Percentiles rank a stretch among this genome's conserved stretches.
Evolutionary conservation across 257 asterid species (phyloP).

Genomic region (Penstemon davidsonii): DNA sequence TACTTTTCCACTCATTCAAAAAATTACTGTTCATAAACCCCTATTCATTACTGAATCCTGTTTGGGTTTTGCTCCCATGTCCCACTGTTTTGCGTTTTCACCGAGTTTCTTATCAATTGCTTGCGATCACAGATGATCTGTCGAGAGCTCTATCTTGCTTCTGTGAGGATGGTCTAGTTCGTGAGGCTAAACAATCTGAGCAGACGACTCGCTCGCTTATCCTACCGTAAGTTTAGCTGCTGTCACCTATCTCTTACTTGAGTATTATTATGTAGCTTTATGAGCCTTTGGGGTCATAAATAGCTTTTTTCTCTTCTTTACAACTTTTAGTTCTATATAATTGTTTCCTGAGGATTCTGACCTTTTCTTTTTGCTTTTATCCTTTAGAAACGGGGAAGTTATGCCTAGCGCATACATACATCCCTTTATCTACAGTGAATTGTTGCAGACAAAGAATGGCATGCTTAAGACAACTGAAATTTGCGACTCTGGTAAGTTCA

Average conservation of each 20-base stretch:
- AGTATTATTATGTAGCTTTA: neutral
- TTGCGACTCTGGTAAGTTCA: slow-evolving; percentile 47
- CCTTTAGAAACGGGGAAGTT: slow-evolving; percentile 55
- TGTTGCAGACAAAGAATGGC: slow-evolving; percentile 48
- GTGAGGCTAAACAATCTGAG: slow-evolving; percentile 40
- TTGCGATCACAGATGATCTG: slow-evolving; percentile 41
- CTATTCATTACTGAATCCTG: neutral
- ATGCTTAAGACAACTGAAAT: slow-evolving; percentile 35
- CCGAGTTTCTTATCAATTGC: slow-evolving; percentile 6
- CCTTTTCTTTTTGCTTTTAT: slow-evolving; percentile 21
- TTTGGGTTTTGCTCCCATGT: neutral
- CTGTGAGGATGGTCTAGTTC: slow-evolving; percentile 44
- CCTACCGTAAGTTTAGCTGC: slow-evolving; percentile 47
- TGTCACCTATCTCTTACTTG: slow-evolving; percentile 8
- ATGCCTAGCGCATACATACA: slow-evolving; percentile 50
- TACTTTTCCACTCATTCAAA: too few relatives aligned
- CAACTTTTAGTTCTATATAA: neutral
- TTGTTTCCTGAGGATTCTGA: slow-evolving; percentile 23
- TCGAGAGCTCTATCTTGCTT: slow-evolving; percentile 32
- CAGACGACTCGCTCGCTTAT: slow-evolving; percentile 34
- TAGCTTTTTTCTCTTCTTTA: neutral
- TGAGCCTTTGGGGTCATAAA: slow-evolving; percentile 11
- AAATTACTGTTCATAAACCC: too few relatives aligned
- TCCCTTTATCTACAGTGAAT: slow-evolving; percentile 57
- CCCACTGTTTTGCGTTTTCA: neutral